Base-by-base conservation (phyloP, 2,329 filamentous ascomycete species). In the Aaosphaeria pasadenensis region DNA sequence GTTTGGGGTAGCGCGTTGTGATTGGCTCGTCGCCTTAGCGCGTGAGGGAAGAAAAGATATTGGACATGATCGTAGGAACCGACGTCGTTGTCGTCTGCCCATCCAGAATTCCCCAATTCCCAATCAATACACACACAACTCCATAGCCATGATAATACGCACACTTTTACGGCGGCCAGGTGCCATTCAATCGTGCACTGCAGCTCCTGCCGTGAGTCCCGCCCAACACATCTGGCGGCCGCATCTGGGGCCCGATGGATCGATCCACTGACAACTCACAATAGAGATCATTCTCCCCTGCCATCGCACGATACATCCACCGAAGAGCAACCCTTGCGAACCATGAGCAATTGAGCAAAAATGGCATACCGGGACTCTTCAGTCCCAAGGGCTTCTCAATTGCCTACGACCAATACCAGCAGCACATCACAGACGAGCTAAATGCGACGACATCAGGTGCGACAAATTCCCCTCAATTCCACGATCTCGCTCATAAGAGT, bases 401-500 rank as follows among this genome's bases (percentile, higher is more conserved):
- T 46, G 85, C 91, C 43, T 99, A 90, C 85, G 86, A 80, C 32
- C 78, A 91, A 64, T 95, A 96, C 74, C 91, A 95, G 78, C 67
- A 75, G 35, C 73, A 87, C 56, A 78, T 92, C 62, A 71, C 91
- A 45, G 77, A 89, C 54, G 88, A 87, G 71, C 80, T 97, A 67
- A 95, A 95, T 71, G 72, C 77, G 49, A 71, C 88, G 62, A 87
- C 83, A 52, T 82, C 80, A 54, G 91, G 91, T 91, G 79, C 57
- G 78, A 73, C 33, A 9, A n/a, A 2, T 36, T 24, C 17, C 39
- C 39, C 39, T 40, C 7, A 17, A 9, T n/a, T 36, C 9, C n/a
- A n/a, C 9, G 9, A 9, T 36, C n/a, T n/a, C 9, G 4, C 9
- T 9, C 33, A n/a, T n/a, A 2, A 36, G 33, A 9, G 33, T 4